These are phyloP conservation scores for Liquidambar formosana DNA, from an alignment of 164 flowering plant genomes.

Conservation along the genomic window DNA sequence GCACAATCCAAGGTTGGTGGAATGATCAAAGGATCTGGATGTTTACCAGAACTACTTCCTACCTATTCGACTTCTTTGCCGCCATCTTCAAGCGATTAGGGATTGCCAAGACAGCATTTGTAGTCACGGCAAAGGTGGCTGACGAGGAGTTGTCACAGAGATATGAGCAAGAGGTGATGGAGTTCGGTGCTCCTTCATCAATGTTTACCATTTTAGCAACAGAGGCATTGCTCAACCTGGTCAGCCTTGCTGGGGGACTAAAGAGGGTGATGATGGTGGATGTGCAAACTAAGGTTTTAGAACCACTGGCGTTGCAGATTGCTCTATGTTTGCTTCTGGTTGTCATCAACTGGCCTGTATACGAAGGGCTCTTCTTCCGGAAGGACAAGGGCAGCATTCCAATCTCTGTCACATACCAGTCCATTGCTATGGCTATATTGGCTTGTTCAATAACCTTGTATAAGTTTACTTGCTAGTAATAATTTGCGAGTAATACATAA, in stretches of 20 bases:
- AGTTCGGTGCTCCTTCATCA: slow-evolving; percentile 40
- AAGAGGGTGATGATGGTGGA: slow-evolving; percentile 16
- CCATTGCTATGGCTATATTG: slow-evolving; percentile 17
- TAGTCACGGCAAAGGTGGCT: slow-evolving; percentile 28
- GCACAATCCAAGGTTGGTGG: slow-evolving; percentile 34
- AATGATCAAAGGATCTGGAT: slow-evolving; percentile 27
- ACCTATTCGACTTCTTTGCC: slow-evolving; percentile 24
- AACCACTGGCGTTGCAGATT: slow-evolving; percentile 21
- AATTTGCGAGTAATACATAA: too few relatives aligned
- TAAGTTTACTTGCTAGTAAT: too few relatives aligned
- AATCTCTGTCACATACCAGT: slow-evolving; percentile 13
- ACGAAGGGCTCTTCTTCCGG: slow-evolving; percentile 29
- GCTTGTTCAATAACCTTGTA: slow-evolving; percentile 14
- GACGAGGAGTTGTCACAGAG: slow-evolving; percentile 32
- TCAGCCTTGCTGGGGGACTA: slow-evolving; percentile 15
- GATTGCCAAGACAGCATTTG: slow-evolving; percentile 20
- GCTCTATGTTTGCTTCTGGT: slow-evolving; percentile 21
- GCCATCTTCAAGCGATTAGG: slow-evolving; percentile 22
- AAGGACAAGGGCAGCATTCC: slow-evolving; percentile 32
- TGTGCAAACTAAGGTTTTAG: slow-evolving; percentile 7
- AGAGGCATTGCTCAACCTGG: slow-evolving; percentile 24
- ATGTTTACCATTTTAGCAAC: slow-evolving; percentile 34
- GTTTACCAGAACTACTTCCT: slow-evolving; percentile 24
- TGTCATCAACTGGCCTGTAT: slow-evolving; percentile 26
- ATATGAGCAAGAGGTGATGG: slow-evolving; percentile 33